Base-by-base conservation (phyloP, 495 filamentous ascomycete genomes). In the Penicillium goetzii region DNA sequence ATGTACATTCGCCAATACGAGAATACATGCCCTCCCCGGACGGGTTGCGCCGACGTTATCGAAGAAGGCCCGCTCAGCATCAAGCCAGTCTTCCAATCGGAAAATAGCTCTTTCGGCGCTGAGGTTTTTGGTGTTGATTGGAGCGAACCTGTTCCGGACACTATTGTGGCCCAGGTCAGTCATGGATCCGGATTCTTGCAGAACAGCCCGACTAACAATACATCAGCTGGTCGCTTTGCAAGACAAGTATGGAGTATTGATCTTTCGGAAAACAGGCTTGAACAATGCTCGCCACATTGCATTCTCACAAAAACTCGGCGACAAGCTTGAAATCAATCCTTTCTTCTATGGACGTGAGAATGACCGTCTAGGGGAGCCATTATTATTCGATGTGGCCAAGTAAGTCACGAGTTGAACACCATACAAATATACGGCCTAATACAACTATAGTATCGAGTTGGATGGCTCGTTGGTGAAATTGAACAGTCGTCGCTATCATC, bases 281-380 rank as follows among this genome's bases (percentile, higher is more conserved):
- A 58, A 67, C 33, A 67, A 70, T 50, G 41, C 34, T 19, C 58
- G 61, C 15, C 67, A 69, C 54, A 69, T 67, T 52, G 61, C 64
- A 4, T 70, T 70, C 43, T 67, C 64, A 10, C 64, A 67, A 33
- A 60, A 70, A 55, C 55, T 70, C 7, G 67, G 67, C 2, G 58
- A 64, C 5, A 59, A 70, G 30, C 50, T 70, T 19, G 67, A 70
- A 49, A 60, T 70, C 41, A 70, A 70, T 26, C 67, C 67, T 9
- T 70, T 70, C 17, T 70, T 67, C 47, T 70, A 67, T 52, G 67
- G 67, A 12, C 63, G 63, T 8, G 64, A 70, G 30, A 70, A 64
- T 55, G 67, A 70, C 28, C 58, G 67, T 25, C 28, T 70, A 21
- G 43, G 49, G 26, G 64, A 70, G 58, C 64, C 60, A 15, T 34